Evolutionary conservation across 192 early-diverging fungal genomes (phyloP).

Genomic region (Coemansia sp.): DNA sequence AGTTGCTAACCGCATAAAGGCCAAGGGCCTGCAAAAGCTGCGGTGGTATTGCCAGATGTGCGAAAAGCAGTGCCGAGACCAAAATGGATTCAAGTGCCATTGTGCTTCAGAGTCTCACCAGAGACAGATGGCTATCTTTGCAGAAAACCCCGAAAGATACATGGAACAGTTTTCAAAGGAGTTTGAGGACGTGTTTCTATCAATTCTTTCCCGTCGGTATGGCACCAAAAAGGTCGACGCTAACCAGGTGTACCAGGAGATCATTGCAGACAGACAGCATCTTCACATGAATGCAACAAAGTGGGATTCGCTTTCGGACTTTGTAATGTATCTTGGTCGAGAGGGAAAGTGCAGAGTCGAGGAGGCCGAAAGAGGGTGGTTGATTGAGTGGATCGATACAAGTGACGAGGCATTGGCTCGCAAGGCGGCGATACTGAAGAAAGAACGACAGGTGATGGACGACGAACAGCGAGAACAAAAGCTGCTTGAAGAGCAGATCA

Average conservation of each 20-base stretch:
- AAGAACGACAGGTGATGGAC: slow-evolving; percentile 76
- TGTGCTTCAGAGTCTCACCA: slow-evolving; percentile 86
- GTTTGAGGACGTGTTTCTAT: slow-evolving; percentile 83
- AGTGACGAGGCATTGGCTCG: slow-evolving; percentile 81
- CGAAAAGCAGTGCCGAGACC: slow-evolving; percentile 85
- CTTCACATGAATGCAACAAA: slow-evolving; percentile 95
- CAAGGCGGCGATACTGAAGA: slow-evolving; percentile 72
- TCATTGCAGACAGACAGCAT: slow-evolving; percentile 87
- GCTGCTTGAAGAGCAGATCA: slow-evolving; percentile 81
- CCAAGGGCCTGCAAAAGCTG: slow-evolving; percentile 87
- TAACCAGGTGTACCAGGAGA: slow-evolving; percentile 98
- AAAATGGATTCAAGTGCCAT: slow-evolving; percentile 96
- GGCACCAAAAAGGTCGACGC: slow-evolving; percentile 81
- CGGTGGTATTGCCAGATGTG: slow-evolving; percentile 96
- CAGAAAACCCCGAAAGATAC: slow-evolving; percentile 75
- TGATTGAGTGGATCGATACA: slow-evolving; percentile 89
- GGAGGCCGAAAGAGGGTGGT: slow-evolving; percentile 88
- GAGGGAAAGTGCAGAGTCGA: slow-evolving; percentile 84
- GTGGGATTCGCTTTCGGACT: slow-evolving; percentile 90
- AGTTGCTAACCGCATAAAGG: slow-evolving; percentile 87
- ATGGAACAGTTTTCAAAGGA: slow-evolving; percentile 74
- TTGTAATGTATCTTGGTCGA: slow-evolving; percentile 81
- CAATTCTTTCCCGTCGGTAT: slow-evolving; percentile 77
- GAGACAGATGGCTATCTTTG: slow-evolving; percentile 86
- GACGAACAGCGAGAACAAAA: slow-evolving; percentile 84